A percentile compares a stretch with the other conserved stretches of the same genome.
These are phyloP conservation scores for Thuja plicata DNA, from an alignment of 83 land plant genomes.

Conservation along the genomic window DNA sequence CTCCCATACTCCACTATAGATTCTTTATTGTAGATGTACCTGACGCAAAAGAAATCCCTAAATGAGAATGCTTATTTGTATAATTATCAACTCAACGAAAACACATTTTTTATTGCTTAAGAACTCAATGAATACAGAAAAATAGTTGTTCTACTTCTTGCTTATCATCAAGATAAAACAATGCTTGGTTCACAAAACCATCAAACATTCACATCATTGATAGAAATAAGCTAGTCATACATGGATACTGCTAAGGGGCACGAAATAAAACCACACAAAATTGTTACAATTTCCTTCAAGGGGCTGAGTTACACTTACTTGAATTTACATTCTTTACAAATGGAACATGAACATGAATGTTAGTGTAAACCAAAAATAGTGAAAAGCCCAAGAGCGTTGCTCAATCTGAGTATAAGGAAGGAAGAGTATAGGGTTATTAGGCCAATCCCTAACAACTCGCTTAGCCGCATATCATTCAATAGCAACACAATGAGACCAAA, in stretches of 20 bases:
- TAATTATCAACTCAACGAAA: background rate
- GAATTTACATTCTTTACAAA: background rate
- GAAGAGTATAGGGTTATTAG: conserved; percentile 53
- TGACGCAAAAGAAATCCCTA: too few relatives aligned
- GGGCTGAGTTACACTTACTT: too few relatives aligned
- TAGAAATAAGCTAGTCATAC: background rate
- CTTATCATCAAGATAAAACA: background rate
- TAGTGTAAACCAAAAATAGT: conserved; percentile 1
- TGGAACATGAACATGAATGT: background rate
- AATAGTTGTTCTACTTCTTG: background rate
- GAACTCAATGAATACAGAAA: background rate
- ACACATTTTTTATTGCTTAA: background rate
- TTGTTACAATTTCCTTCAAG: too few relatives aligned
- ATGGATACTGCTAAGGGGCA: background rate
- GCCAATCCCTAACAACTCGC: conserved; percentile 57
- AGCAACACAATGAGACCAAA: conserved; percentile 67
- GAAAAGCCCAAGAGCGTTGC: conserved; percentile 23
- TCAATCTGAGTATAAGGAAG: conserved; percentile 48
- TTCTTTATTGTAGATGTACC: too few relatives aligned
- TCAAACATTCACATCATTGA: background rate
- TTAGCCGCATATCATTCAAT: conserved; percentile 58
- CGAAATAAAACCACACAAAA: background rate
- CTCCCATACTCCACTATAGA: too few relatives aligned
- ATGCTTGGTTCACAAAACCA: background rate
- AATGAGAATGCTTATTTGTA: too few relatives aligned